Evolutionary conservation across 495 filamentous ascomycete species (phyloP).

Genomic region (Tuber microsphaerosporum): DNA sequence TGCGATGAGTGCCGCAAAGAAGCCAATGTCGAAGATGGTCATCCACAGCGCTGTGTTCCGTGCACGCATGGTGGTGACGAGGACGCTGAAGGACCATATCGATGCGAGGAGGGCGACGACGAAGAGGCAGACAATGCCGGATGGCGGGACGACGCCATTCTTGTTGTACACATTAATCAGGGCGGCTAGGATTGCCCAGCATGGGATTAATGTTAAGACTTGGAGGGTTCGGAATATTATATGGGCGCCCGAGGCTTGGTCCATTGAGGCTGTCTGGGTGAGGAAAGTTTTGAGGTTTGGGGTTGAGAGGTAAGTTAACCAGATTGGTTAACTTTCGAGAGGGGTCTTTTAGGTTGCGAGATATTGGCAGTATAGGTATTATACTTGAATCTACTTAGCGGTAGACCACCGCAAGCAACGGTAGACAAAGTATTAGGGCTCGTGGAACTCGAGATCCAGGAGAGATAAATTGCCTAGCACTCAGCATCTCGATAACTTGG

Average conservation of each 20-base stretch:
- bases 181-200: slow-evolving; percentile 38
- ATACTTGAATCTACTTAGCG: background rate
- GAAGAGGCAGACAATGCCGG: slow-evolving; percentile 31
- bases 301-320: too few relatives aligned
- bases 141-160: slow-evolving; percentile 14
- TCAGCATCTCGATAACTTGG: background rate
- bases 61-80: slow-evolving; percentile 34
- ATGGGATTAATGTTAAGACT: slow-evolving; percentile 32
- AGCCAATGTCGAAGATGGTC: slow-evolving; percentile 22
- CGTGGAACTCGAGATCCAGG: background rate
- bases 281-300: slow-evolving; percentile 1
- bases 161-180: slow-evolving; percentile 25
- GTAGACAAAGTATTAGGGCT: background rate
- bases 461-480: background rate
- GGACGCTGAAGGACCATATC: slow-evolving; percentile 37
- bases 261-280: slow-evolving; percentile 8
- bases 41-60: slow-evolving; percentile 41
- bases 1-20: slow-evolving; percentile 31
- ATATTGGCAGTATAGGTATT: background rate
- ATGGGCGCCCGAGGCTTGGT: slow-evolving; percentile 19
- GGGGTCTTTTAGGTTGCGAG: background rate
- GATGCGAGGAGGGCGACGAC: slow-evolving; percentile 38
- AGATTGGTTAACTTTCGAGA: background rate
- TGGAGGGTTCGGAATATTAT: slow-evolving; percentile 31
- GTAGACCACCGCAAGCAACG: background rate